These are phyloP conservation scores for Neonectria faginata DNA, from an alignment of 2,329 filamentous ascomycete species.

Conservation along the genomic window DNA sequence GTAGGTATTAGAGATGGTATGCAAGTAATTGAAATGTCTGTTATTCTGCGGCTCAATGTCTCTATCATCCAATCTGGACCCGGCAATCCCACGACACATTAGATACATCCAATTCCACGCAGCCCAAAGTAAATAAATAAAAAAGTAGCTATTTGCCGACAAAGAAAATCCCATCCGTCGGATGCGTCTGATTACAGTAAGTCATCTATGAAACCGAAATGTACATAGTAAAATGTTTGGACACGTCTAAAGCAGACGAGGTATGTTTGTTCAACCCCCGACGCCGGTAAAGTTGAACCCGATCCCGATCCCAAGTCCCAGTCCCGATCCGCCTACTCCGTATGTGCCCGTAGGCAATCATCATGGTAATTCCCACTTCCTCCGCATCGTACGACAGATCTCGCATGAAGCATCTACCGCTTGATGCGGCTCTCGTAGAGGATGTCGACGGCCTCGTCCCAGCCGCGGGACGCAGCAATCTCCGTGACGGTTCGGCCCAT, in stretches of 20 bases:
- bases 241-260: slow-evolving; percentile 36
- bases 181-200: slow-evolving; percentile 26
- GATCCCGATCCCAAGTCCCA: slow-evolving; percentile 17
- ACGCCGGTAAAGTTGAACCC: slow-evolving; percentile 32
- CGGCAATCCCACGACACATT: neutral
- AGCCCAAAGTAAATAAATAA: neutral
- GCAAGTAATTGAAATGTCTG: neutral
- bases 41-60: no score
- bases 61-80: neutral
- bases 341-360: slow-evolving; percentile 23
- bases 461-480: slow-evolving; percentile 68
- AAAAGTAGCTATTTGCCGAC: slow-evolving; percentile 18
- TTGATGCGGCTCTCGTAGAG: slow-evolving; percentile 47
- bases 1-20: neutral
- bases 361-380: slow-evolving; percentile 29
- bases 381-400: slow-evolving; percentile 37
- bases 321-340: slow-evolving; percentile 32
- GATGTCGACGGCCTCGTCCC: slow-evolving; percentile 67
- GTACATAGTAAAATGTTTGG: slow-evolving; percentile 31
- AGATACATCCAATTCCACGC: neutral
- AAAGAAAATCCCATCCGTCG: slow-evolving; percentile 30
- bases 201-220: slow-evolving; percentile 28
- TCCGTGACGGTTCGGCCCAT: slow-evolving; percentile 65
- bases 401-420: slow-evolving; percentile 20
- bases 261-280: slow-evolving; percentile 29